Percentiles rank a stretch among this genome's conserved stretches.
These are phyloP conservation scores for Trichosporon sp. DNA, from an alignment of 1,284 basidiomycete genomes.

Conservation along the genomic window DNA sequence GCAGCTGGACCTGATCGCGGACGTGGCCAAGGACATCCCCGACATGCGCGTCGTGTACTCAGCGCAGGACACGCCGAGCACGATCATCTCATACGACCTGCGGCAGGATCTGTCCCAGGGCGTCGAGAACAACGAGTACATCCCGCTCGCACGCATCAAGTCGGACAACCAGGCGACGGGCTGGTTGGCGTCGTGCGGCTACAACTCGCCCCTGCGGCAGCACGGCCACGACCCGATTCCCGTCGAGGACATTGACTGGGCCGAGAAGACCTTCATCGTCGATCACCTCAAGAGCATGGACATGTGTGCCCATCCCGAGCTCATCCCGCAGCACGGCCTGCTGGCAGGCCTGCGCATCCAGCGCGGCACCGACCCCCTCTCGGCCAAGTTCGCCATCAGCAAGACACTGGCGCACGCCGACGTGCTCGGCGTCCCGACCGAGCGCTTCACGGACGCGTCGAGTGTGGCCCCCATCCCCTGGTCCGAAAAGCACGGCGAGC, in stretches of 20 bases:
- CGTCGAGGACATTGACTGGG: slow-evolving; percentile 43
- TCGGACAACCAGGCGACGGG: slow-evolving; percentile 1
- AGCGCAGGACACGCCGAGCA: slow-evolving; percentile 58
- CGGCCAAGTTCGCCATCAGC: slow-evolving; percentile 49
- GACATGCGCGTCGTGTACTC: slow-evolving; percentile 49
- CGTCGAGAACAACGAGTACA: slow-evolving; percentile 56
- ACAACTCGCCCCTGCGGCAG: not conserved
- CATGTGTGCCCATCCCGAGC: slow-evolving; percentile 47
- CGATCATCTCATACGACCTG: slow-evolving; percentile 59
- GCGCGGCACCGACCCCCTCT: slow-evolving; percentile 38
- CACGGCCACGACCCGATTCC: slow-evolving; percentile 3
- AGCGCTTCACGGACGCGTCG: slow-evolving; percentile 40
- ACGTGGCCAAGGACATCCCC: slow-evolving; percentile 46
- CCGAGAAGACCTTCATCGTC: slow-evolving; percentile 46
- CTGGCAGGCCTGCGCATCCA: slow-evolving; percentile 34
- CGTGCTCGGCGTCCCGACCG: slow-evolving; percentile 53
- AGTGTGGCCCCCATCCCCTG: slow-evolving; percentile 40
- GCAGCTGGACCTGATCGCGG: slow-evolving; percentile 46
- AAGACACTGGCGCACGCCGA: slow-evolving; percentile 52
- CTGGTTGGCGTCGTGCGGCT: slow-evolving; percentile 11
- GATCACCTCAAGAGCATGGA: slow-evolving; percentile 44
- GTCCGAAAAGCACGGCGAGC: slow-evolving; percentile 40
- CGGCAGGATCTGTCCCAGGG: slow-evolving; percentile 57
- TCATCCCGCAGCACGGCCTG: slow-evolving; percentile 45
- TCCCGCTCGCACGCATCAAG: slow-evolving; percentile 2